Base-by-base conservation (phyloP, 805 yeast genomes). In the Starmerella riodocensis region DNA sequence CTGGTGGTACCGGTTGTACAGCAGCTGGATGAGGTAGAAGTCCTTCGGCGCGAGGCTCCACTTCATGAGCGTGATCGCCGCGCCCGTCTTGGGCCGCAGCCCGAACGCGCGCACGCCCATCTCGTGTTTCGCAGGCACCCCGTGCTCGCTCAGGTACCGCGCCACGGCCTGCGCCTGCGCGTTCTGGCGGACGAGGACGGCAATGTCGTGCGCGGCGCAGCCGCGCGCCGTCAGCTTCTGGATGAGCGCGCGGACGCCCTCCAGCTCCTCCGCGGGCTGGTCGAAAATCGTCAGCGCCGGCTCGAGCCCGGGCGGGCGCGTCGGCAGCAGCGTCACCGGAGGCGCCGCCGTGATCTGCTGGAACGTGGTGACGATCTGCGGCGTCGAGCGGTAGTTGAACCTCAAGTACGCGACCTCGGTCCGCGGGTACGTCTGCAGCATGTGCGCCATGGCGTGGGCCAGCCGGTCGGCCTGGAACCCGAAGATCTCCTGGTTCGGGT, bases 401-500 rank as follows among this genome's bases (percentile, higher is more conserved):
- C 36, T 27, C 17, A 48, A 36, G 6, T 17, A 13, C 13, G 37
- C 28, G 11, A 30, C 34, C 19, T 21, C 21, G 3, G 39, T 32
- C 3, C 31, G 23, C 14, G 47, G 43, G 25, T 32, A 33, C 27
- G 36, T 32, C 2, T 19, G 26, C 6, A 21, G 27, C 52, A 48
- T 48, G 5, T 19, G 20, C 6, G 17, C 27, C n/a, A 48, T 44
- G 1, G 52, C 45, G 18, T 25, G 19, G 16, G 21, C 22, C 1
- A 39, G 22, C 12, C 41, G 42, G 32, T 33, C 40, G 2, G 31
- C 32, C 18, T 35, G 43, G 24, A 48, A 48, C 13, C 18, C 17
- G 36, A 43, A 48, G 9, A 48, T 48, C 26, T 48, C 50, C 29
- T 48, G 52, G 39, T 48, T 46, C 9, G 52, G 48, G 26, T 48